A percentile compares a stretch with the other conserved stretches of the same genome.
These are phyloP conservation scores for Nannizziopsis arthrosporioides DNA, from an alignment of 2,329 filamentous ascomycete genomes.

Conservation along the genomic window DNA sequence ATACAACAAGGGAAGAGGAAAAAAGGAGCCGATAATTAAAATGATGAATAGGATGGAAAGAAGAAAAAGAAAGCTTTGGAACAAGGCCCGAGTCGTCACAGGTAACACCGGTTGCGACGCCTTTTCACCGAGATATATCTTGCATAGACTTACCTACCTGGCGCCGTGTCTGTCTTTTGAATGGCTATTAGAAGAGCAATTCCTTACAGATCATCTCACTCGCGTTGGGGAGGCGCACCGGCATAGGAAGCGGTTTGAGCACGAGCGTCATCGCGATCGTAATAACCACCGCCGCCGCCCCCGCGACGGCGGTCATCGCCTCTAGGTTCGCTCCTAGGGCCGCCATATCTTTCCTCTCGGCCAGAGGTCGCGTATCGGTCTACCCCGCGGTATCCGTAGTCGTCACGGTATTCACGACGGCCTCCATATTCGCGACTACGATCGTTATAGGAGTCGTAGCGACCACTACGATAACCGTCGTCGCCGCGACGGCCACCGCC, in stretches of 20 bases:
- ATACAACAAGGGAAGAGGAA: constrained; percentile 22
- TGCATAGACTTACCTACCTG: constrained; percentile 27
- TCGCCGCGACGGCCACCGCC: constrained; percentile 32
- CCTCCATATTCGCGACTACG: constrained; percentile 31
- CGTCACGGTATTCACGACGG: constrained; percentile 20
- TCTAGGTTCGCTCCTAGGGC: constrained; percentile 37
- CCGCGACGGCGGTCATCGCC: constrained; percentile 39
- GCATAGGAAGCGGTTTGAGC: constrained; percentile 37
- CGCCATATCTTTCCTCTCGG: constrained; percentile 32
- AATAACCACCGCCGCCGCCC: constrained; percentile 38
- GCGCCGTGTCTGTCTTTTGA: constrained; percentile 31
- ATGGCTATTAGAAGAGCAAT: constrained; percentile 31
- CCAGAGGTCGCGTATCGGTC: constrained; percentile 44
- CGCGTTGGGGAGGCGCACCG: constrained; percentile 27
- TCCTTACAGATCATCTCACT: constrained; percentile 25
- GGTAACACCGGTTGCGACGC: constrained; percentile 4
- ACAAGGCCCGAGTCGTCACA: constrained; percentile 1
- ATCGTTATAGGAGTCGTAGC: constrained; percentile 42
- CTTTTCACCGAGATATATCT: constrained; percentile 2
- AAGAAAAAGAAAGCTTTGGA: constrained; percentile 6
- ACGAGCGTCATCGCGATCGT: constrained; percentile 40
- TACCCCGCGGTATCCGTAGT: constrained; percentile 34
- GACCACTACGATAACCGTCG: constrained; percentile 34
- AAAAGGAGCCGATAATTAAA: constrained; percentile 15
- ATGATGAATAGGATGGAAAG: constrained; percentile 3